These are phyloP conservation scores for Cicer chorassanicum DNA, from an alignment of 306 rosid species.

Conservation along the genomic window DNA sequence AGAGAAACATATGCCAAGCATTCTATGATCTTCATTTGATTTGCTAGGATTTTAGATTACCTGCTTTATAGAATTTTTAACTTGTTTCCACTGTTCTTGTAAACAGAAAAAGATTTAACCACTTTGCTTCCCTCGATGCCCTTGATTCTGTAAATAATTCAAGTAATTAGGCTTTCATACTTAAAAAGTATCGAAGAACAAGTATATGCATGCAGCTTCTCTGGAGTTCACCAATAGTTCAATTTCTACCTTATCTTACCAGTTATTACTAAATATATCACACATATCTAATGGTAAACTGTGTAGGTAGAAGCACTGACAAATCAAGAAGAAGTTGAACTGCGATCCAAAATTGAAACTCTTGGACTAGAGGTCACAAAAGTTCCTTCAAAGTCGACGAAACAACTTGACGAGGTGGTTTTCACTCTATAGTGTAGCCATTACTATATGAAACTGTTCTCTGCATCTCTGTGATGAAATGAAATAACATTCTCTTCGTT, in stretches of 20 bases:
- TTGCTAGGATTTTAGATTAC: not conserved
- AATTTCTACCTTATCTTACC: constrained; percentile 2
- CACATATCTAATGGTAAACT: constrained; percentile 36
- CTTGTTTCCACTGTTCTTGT: constrained; percentile 17
- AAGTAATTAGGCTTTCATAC: not conserved
- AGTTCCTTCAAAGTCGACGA: constrained; percentile 73
- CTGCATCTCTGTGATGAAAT: constrained; percentile 3
- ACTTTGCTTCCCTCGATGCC: not conserved
- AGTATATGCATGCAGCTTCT: constrained; percentile 20
- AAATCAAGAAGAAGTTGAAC: constrained; percentile 90
- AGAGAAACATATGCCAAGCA: not conserved
- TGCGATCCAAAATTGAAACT: constrained; percentile 91
- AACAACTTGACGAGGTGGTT: constrained; percentile 72
- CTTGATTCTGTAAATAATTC: not conserved
- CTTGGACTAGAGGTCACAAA: constrained; percentile 89
- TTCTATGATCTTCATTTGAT: constrained; percentile 17
- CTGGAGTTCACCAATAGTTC: constrained; percentile 17
- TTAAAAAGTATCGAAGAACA: not conserved
- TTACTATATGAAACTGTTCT: constrained; percentile 27
- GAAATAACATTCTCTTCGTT: constrained; percentile 21
- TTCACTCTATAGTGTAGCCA: constrained; percentile 24
- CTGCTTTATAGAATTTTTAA: constrained; percentile 2
- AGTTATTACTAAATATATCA: not conserved
- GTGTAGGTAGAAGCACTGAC: constrained; percentile 80
- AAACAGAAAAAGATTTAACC: not conserved